Evolutionary conservation across 768 basidiomycete genomes (phyloP), one percentile per base, ranked within the genome.

Genomic region (Boletus subcaerulescens): DNA sequence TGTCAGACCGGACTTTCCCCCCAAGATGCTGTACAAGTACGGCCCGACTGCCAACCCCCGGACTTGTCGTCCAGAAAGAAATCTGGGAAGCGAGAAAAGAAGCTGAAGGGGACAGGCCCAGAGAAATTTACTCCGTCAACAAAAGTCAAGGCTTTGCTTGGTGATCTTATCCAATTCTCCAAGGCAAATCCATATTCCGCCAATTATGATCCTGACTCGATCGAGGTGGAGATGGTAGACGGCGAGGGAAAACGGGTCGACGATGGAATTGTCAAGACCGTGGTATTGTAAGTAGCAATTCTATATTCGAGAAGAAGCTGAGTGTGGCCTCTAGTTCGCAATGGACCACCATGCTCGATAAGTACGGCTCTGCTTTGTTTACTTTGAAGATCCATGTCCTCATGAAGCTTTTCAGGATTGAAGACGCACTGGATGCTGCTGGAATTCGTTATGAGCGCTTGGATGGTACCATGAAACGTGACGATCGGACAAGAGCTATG

Each of bases 401-500:
- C 41, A 45, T 17, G 12, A 31, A 1, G 40, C n/a, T 20, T 53
- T 48, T 59, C 38, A 91, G 91, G 68, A 81, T 98, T 50, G 93
- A 95, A 71, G 93, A 95, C 60, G 94, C 93, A 31, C 72, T 98
- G 31, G 88, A 92, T 61, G 77, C 82, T 32, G 83, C 87, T 11
- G 80, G 83, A 26, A 99, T 99, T 66, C 83, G 81, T 24, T 97
- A 92, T 68, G 90, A 94, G 62, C 86, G 97, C 47, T 74, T 99
- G 41, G 97, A 99, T 70, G 97, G 97, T 1, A 94, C 93, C 4
- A 99, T 99, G 97, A 95, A 91, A 69, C 87, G 96, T 45, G 95
- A 97, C 50, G 94, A 96, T 51, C 86, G 97, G 17, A 88, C 85
- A 13, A 81, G 82, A 51, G 91, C 97, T 4, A 95, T 98, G 89